Base-by-base conservation (phyloP, 1,139 yeast genomes). In the Saccharomyces hybrid region DNA sequence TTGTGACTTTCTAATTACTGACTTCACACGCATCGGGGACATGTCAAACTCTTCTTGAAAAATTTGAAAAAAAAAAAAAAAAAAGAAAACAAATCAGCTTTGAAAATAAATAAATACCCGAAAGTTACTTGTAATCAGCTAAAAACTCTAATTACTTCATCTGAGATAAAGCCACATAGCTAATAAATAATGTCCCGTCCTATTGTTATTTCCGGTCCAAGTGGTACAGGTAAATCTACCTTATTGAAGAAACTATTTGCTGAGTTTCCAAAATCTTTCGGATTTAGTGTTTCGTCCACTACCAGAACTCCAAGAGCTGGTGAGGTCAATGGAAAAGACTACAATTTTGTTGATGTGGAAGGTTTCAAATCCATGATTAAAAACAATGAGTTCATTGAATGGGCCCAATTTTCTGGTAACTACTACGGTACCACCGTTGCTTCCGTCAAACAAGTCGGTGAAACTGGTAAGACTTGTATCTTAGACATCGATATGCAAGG, bases 401-500 rank as follows among this genome's bases (percentile, higher is more conserved):
- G 96, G 95, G 99, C 99, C 9, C 95, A 89, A 73, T 93, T 93
- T 70, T 88, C 97, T 8, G 98, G 98, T 51, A 93, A 95, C 78
- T 90, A 86, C 78, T 93, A 93, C 73, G 99, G 99, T 58, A 93
- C 99, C 55, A 78, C 96, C 50, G 78, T 88, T 64, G 85, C 83
- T 66, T 84, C 97, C 31, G 97, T 93, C 55, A 80, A 86, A 65
- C 69, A 72, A 54, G 78, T 76, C 54, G 77, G 78, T 59, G 75
- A 75, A 56, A 64, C 75, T 56, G 87, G 87, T 57, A 81, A 77
- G 71, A 84, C 84, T 53, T 93, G 99, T 75, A 84, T 93, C 61
- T 79, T 93, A 69, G 99, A 93, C 73, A 93, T 93, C 64, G 99
- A 93, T 79, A 90, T 91, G 97, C 98, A 95, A 75, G 99, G 99